Conservation (phyloP, 225 moss, liverwort and hornwort genomes). For the Ulota crispa region DNA sequence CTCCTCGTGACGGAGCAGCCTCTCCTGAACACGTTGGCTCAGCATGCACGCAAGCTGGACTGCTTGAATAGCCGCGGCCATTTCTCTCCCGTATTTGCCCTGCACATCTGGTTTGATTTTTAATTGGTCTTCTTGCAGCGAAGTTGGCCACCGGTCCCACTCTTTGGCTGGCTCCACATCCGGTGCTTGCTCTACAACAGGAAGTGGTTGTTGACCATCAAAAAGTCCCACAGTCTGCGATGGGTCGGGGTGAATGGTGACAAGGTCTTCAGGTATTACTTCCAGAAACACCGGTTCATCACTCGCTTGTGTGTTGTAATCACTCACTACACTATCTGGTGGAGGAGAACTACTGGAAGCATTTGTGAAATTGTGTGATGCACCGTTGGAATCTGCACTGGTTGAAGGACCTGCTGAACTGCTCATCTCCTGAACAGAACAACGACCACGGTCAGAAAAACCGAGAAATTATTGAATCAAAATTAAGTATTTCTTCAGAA, state of each 20-base stretch:
- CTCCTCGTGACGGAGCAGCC: constrained; percentile 75
- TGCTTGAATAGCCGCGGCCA: constrained; percentile 79
- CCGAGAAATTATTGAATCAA: not conserved
- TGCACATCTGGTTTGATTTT: constrained; percentile 42
- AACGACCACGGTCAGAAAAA: not conserved
- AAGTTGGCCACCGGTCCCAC: constrained; percentile 58
- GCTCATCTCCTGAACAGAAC: constrained; percentile 29
- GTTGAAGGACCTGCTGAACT: not conserved
- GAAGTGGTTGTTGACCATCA: constrained; percentile 44
- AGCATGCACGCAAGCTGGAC: constrained; percentile 92
- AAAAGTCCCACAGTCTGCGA: constrained; percentile 55
- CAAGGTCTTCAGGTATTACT: constrained; percentile 61
- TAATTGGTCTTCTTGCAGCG: constrained; percentile 42
- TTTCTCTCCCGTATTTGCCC: constrained; percentile 64
- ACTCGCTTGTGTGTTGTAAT: constrained; percentile 20
- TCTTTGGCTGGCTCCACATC: constrained; percentile 39
- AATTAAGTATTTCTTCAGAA: not conserved
- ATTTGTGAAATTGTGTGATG: not conserved
- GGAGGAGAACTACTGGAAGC: constrained; percentile 7
- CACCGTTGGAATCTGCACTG: constrained; percentile 28
- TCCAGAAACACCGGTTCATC: constrained; percentile 54
- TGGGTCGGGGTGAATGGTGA: constrained; percentile 39
- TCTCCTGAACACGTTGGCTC: constrained; percentile 80
- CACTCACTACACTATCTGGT: not conserved
- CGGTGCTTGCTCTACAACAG: constrained; percentile 26